Conservation (phyloP, 2,329 filamentous ascomycete species). For the Colletotrichum melonis region DNA sequence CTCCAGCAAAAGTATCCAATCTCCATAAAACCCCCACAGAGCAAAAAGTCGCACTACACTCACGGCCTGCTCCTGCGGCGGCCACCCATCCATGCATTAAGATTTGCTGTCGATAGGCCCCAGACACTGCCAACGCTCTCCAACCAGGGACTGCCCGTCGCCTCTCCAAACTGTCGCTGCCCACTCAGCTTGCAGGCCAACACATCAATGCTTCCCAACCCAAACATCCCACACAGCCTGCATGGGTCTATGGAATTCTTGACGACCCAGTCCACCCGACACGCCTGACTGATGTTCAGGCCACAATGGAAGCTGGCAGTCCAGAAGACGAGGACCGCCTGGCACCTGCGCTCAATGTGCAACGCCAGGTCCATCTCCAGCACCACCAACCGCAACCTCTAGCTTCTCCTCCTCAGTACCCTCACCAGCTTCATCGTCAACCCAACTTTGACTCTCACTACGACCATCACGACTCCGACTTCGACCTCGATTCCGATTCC, state of each 20-base stretch:
- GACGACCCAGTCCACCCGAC: conserved; percentile 54
- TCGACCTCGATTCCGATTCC: conserved; percentile 41
- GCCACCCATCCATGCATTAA: conserved; percentile 35
- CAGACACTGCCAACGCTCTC: conserved; percentile 34
- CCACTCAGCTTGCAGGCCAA: conserved; percentile 53
- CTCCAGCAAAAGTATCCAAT: conserved; percentile 19
- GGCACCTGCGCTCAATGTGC: conserved; percentile 40
- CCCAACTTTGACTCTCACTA: conserved; percentile 39
- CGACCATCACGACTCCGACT: conserved; percentile 43
- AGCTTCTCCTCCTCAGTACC: conserved; percentile 42
- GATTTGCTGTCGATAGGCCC: conserved; percentile 37
- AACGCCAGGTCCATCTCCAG: conserved; percentile 41
- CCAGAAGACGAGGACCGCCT: conserved; percentile 56
- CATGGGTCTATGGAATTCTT: conserved; percentile 55
- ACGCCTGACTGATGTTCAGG: conserved; percentile 57
- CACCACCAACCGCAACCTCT: conserved; percentile 35
- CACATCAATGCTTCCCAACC: conserved; percentile 59
- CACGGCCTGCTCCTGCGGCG: conserved; percentile 30
- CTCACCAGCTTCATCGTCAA: conserved; percentile 40
- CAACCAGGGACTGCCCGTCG: conserved; percentile 36
- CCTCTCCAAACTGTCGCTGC: conserved; percentile 40
- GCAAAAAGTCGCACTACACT: conserved; percentile 33
- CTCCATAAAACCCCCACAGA: conserved; percentile 32
- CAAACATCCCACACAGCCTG: conserved; percentile 48
- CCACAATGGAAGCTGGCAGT: conserved; percentile 61